Conservation (phyloP, 1,139 yeast genomes). For the Hemisphaericaspora lyxosophila region DNA sequence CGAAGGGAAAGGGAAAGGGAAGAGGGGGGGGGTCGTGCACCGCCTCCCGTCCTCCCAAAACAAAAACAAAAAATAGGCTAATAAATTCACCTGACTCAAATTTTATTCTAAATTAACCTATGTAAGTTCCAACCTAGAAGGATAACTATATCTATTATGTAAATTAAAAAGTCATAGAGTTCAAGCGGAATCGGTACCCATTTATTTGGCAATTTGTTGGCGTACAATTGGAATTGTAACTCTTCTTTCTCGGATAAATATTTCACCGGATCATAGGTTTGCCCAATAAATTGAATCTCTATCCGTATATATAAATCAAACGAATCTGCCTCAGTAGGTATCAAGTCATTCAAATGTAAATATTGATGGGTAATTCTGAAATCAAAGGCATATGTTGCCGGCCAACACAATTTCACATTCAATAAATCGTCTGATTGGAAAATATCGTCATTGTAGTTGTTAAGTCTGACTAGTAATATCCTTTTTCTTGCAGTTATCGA, state of each 20-base stretch:
- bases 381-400: constrained; percentile 38
- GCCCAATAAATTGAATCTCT: constrained; percentile 26
- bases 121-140: constrained; percentile 20
- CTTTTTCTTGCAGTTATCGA: constrained; percentile 14
- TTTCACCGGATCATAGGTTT: constrained; percentile 19
- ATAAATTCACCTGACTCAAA: too few species aligned
- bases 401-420: constrained; percentile 46
- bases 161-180: constrained; percentile 33
- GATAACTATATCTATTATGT: constrained; percentile 30
- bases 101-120: too few species aligned
- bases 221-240: constrained; percentile 27
- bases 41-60: too few species aligned
- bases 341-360: constrained; percentile 15
- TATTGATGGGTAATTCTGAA: constrained; percentile 27
- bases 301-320: constrained; percentile 35
- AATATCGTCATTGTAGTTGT: constrained; percentile 32
- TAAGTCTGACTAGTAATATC: constrained; percentile 30
- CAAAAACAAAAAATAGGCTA: too few species aligned
- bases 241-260: constrained; percentile 15
- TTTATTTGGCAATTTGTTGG: constrained; percentile 32
- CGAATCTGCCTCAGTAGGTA: constrained; percentile 6
- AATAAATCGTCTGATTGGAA: constrained; percentile 33
- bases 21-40: neutral
- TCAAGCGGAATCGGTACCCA: constrained; percentile 43
- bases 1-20: too few species aligned